Evolutionary conservation across 305 asterid species (phyloP).

Genomic region (Petunia hybrid): DNA sequence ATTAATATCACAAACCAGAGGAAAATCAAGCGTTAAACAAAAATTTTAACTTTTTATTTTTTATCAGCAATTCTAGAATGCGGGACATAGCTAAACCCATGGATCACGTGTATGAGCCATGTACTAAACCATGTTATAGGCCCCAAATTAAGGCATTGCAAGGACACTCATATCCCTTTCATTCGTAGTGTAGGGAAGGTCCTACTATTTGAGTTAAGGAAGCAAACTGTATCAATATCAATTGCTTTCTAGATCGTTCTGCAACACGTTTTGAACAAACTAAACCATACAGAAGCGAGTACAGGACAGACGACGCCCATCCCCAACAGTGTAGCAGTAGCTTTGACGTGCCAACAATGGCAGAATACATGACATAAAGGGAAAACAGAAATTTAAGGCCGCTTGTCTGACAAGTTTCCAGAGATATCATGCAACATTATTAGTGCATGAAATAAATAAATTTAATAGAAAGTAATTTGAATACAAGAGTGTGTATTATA

Average conservation of each 20-base stretch:
- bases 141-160: conserved; percentile 24
- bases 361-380: background rate
- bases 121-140: background rate
- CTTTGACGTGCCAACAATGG: background rate
- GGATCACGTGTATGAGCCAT: background rate
- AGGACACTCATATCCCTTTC: background rate
- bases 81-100: background rate
- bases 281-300: background rate
- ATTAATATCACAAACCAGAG: background rate
- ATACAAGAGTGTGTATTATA: background rate
- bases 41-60: background rate
- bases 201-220: too few species aligned
- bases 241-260: too few species aligned
- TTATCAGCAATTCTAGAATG: conserved; percentile 5
- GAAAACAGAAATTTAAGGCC: conserved; percentile 13
- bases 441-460: background rate
- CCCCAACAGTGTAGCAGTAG: conserved; percentile 1
- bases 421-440: conserved; percentile 18
- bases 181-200: too few species aligned
- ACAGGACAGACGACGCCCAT: background rate
- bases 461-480: conserved; percentile 3
- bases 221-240: too few species aligned
- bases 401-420: conserved; percentile 4
- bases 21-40: background rate
- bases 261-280: too few species aligned